Base-by-base conservation (phyloP, 192 early-diverging fungal species). In the Pilaira anomala region DNA sequence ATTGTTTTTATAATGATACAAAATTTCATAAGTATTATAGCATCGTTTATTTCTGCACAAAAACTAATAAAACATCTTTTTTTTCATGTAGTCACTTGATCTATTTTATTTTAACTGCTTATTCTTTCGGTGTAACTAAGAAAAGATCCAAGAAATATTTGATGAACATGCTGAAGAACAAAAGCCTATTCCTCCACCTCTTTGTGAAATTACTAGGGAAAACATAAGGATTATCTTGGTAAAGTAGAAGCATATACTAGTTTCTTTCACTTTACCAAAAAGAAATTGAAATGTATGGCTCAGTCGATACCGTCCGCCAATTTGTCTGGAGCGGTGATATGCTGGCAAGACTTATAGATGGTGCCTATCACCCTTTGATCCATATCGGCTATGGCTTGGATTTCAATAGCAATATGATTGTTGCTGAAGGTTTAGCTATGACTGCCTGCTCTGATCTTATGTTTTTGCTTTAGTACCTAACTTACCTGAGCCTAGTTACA, bases 301-400 rank as follows among this genome's bases (percentile, higher is more conserved):
- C 69, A 16, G 56, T 66, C n/a, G 45, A 64, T 12, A 77, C 72
- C 0, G 65, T 80, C 12, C 45, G 63, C 18, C 63, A 78, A 3
- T 87, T 79, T 41, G 71, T 78, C 5, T 78, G 80, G 24, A 69
- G 80, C 46, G 39, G 70, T 1, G 72, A 76, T 25, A 36, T 85
- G 4, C 48, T 85, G 19, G 66, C 62, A 4, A 51, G 76, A 25
- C 59, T 69, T 0, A 72, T 87, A 49, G 76, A 72, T 61, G 85
- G 81, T 12, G 69, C 78, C 4, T 75, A 77, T 48, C 83, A 87
- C 53, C 85, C 85, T 19, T 57, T 87, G n/a, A 85, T 87, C 52
- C 81, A 83, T 68, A 49, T 87, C 16, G 83, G 85, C 6, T 85
- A 85, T 62, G 85, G 80, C 1, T 30, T 85, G 16, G 85, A 87